phyloP scores from a whole-genome alignment of 371 early-diverging fungal species.

The Dichotomocladium elegans region DNA sequence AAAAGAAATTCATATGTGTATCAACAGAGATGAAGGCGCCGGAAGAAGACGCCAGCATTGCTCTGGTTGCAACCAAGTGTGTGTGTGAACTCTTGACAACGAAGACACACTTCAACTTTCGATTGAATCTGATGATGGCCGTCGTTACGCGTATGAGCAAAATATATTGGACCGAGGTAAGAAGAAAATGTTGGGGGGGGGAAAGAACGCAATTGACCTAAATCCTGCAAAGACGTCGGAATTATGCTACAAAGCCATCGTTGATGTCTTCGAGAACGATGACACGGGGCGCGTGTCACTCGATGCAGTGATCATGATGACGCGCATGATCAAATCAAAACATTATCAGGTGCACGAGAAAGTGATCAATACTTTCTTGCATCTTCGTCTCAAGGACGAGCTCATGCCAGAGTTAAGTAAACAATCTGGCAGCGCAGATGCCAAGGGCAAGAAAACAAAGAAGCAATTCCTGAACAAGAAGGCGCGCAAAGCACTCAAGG shows the following conservation, averaged over 20 bases:
- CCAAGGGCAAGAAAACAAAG: constrained; percentile 12
- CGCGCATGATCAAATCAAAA: constrained; percentile 80
- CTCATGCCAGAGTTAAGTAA: constrained; percentile 48
- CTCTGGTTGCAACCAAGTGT: constrained; percentile 66
- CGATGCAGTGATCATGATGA: constrained; percentile 79
- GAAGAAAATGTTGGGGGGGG: neutral
- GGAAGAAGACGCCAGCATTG: constrained; percentile 41
- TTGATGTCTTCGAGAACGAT: constrained; percentile 77
- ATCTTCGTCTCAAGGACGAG: constrained; percentile 78
- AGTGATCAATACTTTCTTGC: constrained; percentile 69
- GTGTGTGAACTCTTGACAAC: constrained; percentile 72
- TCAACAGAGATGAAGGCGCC: constrained; percentile 4
- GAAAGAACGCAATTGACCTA: neutral
- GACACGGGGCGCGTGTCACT: constrained; percentile 82
- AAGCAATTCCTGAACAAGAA: constrained; percentile 74
- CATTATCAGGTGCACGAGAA: constrained; percentile 71
- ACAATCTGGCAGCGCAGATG: constrained; percentile 22
- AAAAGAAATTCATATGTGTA: neutral
- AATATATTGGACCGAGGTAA: constrained; percentile 47
- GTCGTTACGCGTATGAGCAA: constrained; percentile 71
- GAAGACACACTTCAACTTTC: constrained; percentile 91
- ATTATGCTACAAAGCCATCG: constrained; percentile 72
- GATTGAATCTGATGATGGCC: constrained; percentile 79
- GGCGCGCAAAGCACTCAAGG: constrained; percentile 68
- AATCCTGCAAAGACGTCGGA: constrained; percentile 46